Percentiles rank a stretch among this genome's conserved stretches.
These are phyloP conservation scores for Eucalyptus erythrocorys DNA, from an alignment of 345 rosid genomes.

Conservation along the genomic window DNA sequence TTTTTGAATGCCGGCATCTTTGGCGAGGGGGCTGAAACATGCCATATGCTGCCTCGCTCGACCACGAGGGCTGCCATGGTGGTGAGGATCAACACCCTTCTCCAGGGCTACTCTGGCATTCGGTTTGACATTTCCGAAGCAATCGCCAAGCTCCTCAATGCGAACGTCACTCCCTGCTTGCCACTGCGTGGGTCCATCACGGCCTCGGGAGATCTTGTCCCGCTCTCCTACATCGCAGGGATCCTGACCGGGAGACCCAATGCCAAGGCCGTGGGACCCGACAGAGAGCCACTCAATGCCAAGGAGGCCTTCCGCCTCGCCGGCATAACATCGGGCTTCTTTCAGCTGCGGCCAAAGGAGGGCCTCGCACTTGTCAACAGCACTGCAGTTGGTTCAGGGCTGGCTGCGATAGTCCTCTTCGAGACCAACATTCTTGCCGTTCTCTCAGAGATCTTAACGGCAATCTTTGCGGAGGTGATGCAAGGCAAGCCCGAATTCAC, in stretches of 20 bases:
- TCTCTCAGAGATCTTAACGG: neutral
- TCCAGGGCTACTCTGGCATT: conserved; percentile 7
- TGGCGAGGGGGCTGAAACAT: neutral
- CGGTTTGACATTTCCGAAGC: conserved; percentile 6
- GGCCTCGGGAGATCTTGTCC: conserved; percentile 7
- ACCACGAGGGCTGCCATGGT: conserved; percentile 4
- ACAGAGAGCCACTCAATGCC: neutral
- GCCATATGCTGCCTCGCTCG: neutral
- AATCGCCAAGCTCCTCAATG: neutral
- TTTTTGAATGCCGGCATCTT: conserved; percentile 3
- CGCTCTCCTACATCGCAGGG: neutral
- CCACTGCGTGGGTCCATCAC: conserved; percentile 5
- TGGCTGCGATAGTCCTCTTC: neutral
- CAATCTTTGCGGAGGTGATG: conserved; percentile 1
- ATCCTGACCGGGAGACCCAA: conserved; percentile 2
- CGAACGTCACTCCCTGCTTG: conserved; percentile 1
- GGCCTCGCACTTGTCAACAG: conserved; percentile 2
- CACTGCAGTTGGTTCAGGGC: conserved; percentile 1
- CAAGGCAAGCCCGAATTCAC: conserved; percentile 9
- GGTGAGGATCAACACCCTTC: conserved; percentile 7
- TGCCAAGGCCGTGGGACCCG: neutral
- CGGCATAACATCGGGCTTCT: neutral
- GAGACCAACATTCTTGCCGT: conserved; percentile 2
- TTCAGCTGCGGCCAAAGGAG: conserved; percentile 3
- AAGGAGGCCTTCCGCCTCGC: neutral